These are phyloP conservation scores for Phyllostachys edulis DNA, from an alignment of 176 grass and related monocot genomes.

Conservation along the genomic window DNA sequence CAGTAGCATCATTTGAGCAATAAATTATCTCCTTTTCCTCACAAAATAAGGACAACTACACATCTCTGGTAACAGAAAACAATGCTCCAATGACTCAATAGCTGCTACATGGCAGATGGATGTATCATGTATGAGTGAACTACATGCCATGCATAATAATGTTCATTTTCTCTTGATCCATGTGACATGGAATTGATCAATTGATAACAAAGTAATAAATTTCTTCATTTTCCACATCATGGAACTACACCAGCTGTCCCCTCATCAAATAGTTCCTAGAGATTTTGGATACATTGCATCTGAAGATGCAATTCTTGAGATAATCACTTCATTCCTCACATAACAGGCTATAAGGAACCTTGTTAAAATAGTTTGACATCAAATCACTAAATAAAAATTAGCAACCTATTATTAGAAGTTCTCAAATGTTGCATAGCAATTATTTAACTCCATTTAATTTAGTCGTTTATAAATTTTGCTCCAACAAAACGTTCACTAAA, in stretches of 20 bases:
- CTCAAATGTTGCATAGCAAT: background rate
- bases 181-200: background rate
- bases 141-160: background rate
- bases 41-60: slow-evolving; percentile 7
- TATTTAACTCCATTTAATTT: background rate
- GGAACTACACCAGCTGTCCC: background rate
- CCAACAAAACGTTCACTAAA: background rate
- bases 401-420: background rate
- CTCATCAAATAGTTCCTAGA: background rate
- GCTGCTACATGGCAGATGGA: background rate
- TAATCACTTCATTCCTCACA: background rate
- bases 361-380: background rate
- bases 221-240: slow-evolving; percentile 16
- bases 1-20: background rate
- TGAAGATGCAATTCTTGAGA: background rate
- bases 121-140: background rate
- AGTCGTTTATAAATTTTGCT: background rate
- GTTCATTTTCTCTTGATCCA: slow-evolving; percentile 2
- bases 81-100: background rate
- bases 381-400: background rate
- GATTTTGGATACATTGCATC: background rate
- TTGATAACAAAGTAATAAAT: background rate
- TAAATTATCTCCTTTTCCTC: background rate
- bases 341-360: background rate
- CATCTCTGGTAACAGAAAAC: slow-evolving; percentile 8